These are phyloP conservation scores for Paracorniculantispora psalliotae DNA, from an alignment of 2,329 filamentous ascomycete species.

Conservation along the genomic window DNA sequence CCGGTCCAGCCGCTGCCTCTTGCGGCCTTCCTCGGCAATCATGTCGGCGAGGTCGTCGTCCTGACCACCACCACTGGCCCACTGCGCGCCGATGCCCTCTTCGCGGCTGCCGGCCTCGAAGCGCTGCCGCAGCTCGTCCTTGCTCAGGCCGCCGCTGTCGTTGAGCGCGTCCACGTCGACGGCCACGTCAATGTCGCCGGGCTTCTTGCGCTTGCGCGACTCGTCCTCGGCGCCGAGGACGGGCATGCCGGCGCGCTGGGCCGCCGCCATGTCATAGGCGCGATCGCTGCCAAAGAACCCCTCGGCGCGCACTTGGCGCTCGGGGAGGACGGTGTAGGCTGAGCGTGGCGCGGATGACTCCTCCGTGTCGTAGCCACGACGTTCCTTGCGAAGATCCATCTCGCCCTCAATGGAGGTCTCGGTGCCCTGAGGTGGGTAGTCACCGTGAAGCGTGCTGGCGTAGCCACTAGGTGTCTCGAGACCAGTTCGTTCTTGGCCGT, in stretches of 20 bases:
- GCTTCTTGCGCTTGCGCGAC: conserved; percentile 84
- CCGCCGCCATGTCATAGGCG: conserved; percentile 74
- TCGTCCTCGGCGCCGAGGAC: conserved; percentile 79
- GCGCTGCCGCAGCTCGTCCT: conserved; percentile 73
- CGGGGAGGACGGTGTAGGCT: conserved; percentile 85
- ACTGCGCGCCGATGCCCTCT: conserved; percentile 63
- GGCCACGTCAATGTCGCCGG: conserved; percentile 88
- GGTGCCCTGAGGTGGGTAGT: conserved; percentile 63
- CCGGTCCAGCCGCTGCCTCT: conserved; percentile 82
- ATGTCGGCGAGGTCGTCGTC: conserved; percentile 92
- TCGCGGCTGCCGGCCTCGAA: conserved; percentile 70
- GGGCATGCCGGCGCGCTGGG: conserved; percentile 51
- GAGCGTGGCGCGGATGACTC: conserved; percentile 68
- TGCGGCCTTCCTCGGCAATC: conserved; percentile 89
- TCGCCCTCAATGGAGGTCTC: conserved; percentile 77
- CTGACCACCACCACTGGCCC: conserved; percentile 55
- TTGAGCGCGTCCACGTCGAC: conserved; percentile 80
- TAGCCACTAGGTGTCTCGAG: conserved; percentile 78
- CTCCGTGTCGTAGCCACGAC: conserved; percentile 82
- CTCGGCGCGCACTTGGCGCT: conserved; percentile 77
- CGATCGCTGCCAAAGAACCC: conserved; percentile 97
- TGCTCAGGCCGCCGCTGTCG: conserved; percentile 70
- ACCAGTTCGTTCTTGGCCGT: conserved; percentile 61
- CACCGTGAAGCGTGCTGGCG: conserved; percentile 73
- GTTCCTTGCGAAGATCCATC: conserved; percentile 81